These are phyloP conservation scores for Cordyceps cateniannulata DNA, from an alignment of 2,329 filamentous ascomycete species.

Conservation along the genomic window DNA sequence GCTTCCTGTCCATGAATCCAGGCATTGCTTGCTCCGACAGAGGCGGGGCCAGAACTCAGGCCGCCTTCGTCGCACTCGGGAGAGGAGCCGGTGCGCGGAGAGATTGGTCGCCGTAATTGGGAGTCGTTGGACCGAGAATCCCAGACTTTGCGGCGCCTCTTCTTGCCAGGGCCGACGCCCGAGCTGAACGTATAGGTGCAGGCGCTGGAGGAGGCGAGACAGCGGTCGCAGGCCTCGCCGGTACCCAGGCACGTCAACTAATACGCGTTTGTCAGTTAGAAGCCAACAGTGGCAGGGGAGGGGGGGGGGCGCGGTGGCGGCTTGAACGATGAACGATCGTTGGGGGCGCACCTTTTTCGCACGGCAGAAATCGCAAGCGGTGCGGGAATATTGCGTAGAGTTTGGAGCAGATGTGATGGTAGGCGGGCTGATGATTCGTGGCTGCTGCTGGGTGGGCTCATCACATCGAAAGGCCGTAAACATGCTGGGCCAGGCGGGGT, in stretches of 20 bases:
- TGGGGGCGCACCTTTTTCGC: not conserved
- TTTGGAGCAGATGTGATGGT: not conserved
- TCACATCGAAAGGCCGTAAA: not conserved
- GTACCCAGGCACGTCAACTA: constrained; percentile 7
- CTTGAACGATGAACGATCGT: no score
- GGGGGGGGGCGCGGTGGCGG: no score
- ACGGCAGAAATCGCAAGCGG: constrained; percentile 8
- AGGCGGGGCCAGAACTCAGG: not conserved
- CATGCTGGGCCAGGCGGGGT: constrained; percentile 1
- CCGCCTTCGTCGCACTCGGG: not conserved
- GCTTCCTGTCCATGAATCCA: not conserved
- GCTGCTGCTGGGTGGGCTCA: not conserved
- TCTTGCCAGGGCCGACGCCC: constrained; percentile 5
- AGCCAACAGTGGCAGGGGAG: not conserved
- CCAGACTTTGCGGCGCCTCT: not conserved
- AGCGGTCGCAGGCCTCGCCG: not conserved
- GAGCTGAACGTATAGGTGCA: constrained; percentile 10
- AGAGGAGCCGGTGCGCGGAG: not conserved
- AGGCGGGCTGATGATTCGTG: not conserved
- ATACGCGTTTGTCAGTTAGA: not conserved
- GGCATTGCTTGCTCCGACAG: not conserved
- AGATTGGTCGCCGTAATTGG: not conserved
- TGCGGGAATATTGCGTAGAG: not conserved
- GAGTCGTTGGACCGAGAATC: not conserved
- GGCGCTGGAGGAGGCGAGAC: not conserved